phyloP scores from a whole-genome alignment of 768 basidiomycete genomes.

The Pluteus cervinus region DNA sequence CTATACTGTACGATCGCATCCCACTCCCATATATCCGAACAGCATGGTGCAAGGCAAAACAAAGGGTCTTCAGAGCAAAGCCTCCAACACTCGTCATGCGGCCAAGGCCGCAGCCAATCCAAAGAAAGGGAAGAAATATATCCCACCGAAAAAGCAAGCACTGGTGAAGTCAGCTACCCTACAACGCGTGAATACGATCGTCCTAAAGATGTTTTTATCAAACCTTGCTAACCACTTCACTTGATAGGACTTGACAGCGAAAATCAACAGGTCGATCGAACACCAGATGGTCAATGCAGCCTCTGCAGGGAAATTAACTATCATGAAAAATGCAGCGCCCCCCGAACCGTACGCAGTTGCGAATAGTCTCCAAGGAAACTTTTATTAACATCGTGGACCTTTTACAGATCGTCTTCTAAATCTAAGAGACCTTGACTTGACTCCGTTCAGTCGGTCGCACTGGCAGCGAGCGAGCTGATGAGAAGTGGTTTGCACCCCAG shows the following conservation, averaged over 20 bases:
- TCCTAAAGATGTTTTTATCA: no score
- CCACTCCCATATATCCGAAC: conserved; percentile 1
- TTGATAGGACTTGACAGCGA: conserved; percentile 80
- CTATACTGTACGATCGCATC: conserved; percentile 3
- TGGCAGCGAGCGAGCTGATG: no score
- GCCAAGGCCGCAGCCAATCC: conserved; percentile 61
- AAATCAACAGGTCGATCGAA: conserved; percentile 91
- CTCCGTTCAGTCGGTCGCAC: no score
- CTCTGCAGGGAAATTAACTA: conserved; percentile 83
- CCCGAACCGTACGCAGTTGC: conserved; percentile 34
- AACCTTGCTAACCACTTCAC: no score
- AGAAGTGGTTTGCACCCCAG: no score
- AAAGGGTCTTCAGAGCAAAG: conserved; percentile 67
- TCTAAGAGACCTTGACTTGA: conserved; percentile 3
- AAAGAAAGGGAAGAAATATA: conserved; percentile 75
- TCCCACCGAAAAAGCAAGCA: conserved; percentile 76
- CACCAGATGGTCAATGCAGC: conserved; percentile 87
- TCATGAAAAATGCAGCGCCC: conserved; percentile 76
- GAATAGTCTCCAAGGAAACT: no score
- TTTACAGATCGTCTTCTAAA: no score
- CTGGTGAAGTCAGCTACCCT: conserved; percentile 72
- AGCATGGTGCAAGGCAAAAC: conserved; percentile 81
- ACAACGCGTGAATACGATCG: conserved; percentile 76
- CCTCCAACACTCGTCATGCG: conserved; percentile 48
- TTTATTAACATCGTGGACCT: no score